Evolutionary conservation across 345 rosid species (phyloP).

Genomic region (Lumnitzera littorea): DNA sequence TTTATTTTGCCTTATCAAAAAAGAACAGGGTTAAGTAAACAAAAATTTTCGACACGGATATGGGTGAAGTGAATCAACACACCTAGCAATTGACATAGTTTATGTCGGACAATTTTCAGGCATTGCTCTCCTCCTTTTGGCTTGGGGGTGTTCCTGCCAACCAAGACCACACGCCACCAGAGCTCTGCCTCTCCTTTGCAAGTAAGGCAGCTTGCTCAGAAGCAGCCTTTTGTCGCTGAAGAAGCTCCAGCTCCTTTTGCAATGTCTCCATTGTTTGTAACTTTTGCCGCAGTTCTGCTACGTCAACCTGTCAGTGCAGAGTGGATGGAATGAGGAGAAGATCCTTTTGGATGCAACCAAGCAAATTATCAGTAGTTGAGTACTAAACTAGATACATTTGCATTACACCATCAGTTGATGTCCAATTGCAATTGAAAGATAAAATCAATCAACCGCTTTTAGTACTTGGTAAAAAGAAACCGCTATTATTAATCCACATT

Average conservation of each 20-base stretch:
- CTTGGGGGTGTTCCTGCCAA: constrained; percentile 67
- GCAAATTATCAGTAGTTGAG: too few relatives aligned
- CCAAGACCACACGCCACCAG: constrained; percentile 99
- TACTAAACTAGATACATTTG: too few relatives aligned
- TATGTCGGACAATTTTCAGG: constrained; percentile 13
- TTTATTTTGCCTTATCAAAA: constrained; percentile 16
- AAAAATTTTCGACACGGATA: too few relatives aligned
- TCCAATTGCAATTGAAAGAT: too few relatives aligned
- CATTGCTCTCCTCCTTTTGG: constrained; percentile 13
- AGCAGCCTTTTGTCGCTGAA: constrained; percentile 91
- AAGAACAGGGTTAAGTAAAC: constrained; percentile 9
- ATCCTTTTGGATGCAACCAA: background rate
- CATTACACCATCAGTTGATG: too few relatives aligned
- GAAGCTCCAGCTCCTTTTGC: constrained; percentile 84
- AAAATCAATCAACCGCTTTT: too few relatives aligned
- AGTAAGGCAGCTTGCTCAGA: constrained; percentile 82
- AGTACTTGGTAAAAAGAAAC: too few relatives aligned
- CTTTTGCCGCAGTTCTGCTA: constrained; percentile 92
- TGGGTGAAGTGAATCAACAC: too few relatives aligned
- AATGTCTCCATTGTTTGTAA: constrained; percentile 79
- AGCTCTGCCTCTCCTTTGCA: constrained; percentile 66
- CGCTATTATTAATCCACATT: too few relatives aligned
- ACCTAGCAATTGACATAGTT: too few relatives aligned
- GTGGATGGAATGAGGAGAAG: constrained; percentile 1
- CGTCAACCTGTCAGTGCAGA: constrained; percentile 69